These are phyloP conservation scores for Monosporascus ibericus DNA, from an alignment of 2,329 filamentous ascomycete genomes.

Conservation along the genomic window DNA sequence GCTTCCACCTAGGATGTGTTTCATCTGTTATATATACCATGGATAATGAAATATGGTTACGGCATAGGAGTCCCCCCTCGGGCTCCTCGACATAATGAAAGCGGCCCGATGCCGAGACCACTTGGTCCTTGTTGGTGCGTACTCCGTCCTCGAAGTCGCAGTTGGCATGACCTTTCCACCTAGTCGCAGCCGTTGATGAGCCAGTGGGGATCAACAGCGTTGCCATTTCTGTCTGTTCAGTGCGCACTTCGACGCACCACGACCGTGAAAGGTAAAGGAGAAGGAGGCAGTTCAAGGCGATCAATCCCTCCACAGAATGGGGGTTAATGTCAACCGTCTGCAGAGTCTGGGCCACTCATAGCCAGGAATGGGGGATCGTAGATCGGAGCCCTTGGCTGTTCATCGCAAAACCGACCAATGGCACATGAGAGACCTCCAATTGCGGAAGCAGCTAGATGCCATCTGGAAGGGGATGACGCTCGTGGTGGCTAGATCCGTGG, in stretches of 20 bases:
- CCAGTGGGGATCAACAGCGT: conserved; percentile 2
- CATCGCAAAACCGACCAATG: background rate
- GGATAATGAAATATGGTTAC: conserved; percentile 4
- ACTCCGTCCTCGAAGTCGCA: conserved; percentile 8
- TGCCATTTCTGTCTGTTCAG: background rate
- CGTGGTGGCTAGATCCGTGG: conserved; percentile 2
- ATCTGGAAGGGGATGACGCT: conserved; percentile 4
- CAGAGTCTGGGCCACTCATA: background rate
- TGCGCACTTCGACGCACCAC: background rate
- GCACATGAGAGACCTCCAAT: background rate
- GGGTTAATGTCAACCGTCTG: background rate
- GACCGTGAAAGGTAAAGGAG: background rate
- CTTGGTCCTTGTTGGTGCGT: conserved; percentile 18
- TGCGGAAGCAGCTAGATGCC: background rate
- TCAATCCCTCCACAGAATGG: background rate
- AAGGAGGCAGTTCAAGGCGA: background rate
- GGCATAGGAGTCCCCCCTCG: conserved; percentile 4
- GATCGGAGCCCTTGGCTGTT: background rate
- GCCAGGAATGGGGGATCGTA: background rate
- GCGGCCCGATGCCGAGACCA: conserved; percentile 17
- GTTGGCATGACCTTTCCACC: conserved; percentile 9
- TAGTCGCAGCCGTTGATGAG: conserved; percentile 9
- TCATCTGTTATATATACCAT: conserved; percentile 18
- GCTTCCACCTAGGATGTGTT: conserved; percentile 5
- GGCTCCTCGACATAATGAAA: conserved; percentile 9